phyloP scores from a whole-genome alignment of 169 alveolate genomes.

The Neospora caninum region DNA sequence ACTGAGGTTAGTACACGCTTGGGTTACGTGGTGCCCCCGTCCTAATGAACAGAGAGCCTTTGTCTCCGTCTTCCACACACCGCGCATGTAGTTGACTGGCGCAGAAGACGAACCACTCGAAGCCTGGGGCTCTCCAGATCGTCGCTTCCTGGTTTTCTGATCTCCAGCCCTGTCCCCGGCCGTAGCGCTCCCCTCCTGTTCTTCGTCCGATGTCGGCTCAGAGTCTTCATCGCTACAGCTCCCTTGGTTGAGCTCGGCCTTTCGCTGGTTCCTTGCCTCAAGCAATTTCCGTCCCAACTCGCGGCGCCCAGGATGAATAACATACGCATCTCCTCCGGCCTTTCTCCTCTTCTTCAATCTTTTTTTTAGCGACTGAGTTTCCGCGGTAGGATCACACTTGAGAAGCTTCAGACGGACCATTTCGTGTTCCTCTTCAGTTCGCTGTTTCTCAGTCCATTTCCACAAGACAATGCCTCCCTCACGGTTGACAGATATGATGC shows the following conservation, averaged over 20 bases:
- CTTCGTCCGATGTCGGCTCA: not conserved
- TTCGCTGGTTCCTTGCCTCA: not conserved
- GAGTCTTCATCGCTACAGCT: not conserved
- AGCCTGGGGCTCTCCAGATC: not conserved
- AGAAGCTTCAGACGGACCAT: slow-evolving; percentile 15
- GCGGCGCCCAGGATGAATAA: slow-evolving; percentile 6
- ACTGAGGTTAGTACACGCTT: not conserved
- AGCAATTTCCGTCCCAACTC: not conserved
- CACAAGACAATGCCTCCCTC: slow-evolving; percentile 54
- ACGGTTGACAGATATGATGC: slow-evolving; percentile 47
- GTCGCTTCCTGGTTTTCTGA: not conserved
- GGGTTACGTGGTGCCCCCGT: not conserved
- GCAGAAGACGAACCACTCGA: not conserved
- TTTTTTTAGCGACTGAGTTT: not conserved
- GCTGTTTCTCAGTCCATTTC: slow-evolving; percentile 22
- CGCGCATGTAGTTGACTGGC: slow-evolving; percentile 36
- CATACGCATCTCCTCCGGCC: not conserved
- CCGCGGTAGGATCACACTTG: not conserved
- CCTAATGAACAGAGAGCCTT: slow-evolving; percentile 12
- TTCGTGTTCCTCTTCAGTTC: slow-evolving; percentile 33
- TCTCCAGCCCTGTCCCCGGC: not conserved
- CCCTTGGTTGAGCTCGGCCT: not conserved
- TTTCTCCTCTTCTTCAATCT: slow-evolving; percentile 1
- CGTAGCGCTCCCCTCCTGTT: not conserved
- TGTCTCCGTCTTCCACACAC: slow-evolving; percentile 35